Evolutionary conservation across 2,329 filamentous ascomycete species (phyloP), one percentile per base, ranked within the genome.

Genomic region (Thelonectria discophora): DNA sequence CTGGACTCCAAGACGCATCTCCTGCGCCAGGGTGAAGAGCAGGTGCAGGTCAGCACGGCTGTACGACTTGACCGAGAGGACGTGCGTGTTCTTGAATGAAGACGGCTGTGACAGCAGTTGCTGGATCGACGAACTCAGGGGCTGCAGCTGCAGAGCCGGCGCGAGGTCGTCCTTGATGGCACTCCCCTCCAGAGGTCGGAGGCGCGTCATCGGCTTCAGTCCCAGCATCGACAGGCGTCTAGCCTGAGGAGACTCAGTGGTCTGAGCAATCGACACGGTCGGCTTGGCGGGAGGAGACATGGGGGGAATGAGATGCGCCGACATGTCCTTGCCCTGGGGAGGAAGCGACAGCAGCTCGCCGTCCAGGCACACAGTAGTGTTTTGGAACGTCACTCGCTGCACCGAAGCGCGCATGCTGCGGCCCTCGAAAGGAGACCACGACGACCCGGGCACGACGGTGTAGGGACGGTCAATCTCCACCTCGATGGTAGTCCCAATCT

Each of bases 1-100:
- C 80, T 98, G 92, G 30, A 97, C 95, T 55, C 93, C 94, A 17
- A 97, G 86, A 30, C 94, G 91, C 94, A 99, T 98, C 81, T 99
- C 95, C 77, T 97, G 93, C 1, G 95, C 95, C 51, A 99, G 91
- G 8, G 94, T 97, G 84, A 99, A 98, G 50, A 99, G 87, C 63
- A 96, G 81, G 77, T 98, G 95, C 51, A 99, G 85, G 73, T 99
- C 94, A 17, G 91, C 85, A 48, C 94, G 90, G 50, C 84, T 89
- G 82, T 97, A 97, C 75, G 97, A 91, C 74, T 91, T 91, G 68
- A 99, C 95, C 1, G 94, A 97, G 49, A 97, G 82, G 48, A 99
- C 91, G 73, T 97, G 92, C 66, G 92, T 88, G 71, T 92, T 88
- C 80, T 94, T 97, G 85, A 98, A 97, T 0, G 90, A 86, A 3